Evolutionary conservation across 257 asterid genomes (phyloP).

Genomic region (Solanum virginianum): DNA sequence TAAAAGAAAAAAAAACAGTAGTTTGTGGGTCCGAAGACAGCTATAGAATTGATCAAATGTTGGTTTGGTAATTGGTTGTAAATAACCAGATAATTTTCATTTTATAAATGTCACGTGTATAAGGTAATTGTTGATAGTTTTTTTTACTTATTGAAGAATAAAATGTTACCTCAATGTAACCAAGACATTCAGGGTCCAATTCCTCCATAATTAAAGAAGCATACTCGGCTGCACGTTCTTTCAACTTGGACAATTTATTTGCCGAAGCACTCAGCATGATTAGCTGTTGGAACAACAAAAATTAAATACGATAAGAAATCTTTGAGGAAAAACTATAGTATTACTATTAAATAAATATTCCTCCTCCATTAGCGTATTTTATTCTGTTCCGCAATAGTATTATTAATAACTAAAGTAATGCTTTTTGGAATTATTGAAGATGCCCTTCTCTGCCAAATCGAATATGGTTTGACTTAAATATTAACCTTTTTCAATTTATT

Average conservation of each 20-base stretch:
- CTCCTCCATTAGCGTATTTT: background rate
- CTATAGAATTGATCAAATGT: background rate
- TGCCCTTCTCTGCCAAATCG: background rate
- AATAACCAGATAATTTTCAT: background rate
- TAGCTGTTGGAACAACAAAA: constrained; percentile 35
- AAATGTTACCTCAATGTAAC: constrained; percentile 72
- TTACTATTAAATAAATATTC: background rate
- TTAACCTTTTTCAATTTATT: background rate
- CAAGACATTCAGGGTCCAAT: constrained; percentile 71
- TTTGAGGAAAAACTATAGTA: background rate
- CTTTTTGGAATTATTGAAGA: background rate
- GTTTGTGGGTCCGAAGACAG: background rate
- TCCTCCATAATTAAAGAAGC: constrained; percentile 89
- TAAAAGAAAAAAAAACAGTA: background rate
- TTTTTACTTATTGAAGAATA: background rate
- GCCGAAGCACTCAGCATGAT: constrained; percentile 90
- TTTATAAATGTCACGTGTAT: background rate
- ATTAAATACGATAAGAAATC: background rate
- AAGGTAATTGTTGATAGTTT: background rate
- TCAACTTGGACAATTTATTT: constrained; percentile 71
- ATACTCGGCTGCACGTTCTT: constrained; percentile 80
- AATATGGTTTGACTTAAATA: constrained; percentile 20
- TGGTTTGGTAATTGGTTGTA: background rate
- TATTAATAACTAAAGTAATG: background rate
- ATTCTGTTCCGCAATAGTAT: background rate